phyloP scores from a whole-genome alignment of 306 rosid species.

The Vigna radiata region DNA sequence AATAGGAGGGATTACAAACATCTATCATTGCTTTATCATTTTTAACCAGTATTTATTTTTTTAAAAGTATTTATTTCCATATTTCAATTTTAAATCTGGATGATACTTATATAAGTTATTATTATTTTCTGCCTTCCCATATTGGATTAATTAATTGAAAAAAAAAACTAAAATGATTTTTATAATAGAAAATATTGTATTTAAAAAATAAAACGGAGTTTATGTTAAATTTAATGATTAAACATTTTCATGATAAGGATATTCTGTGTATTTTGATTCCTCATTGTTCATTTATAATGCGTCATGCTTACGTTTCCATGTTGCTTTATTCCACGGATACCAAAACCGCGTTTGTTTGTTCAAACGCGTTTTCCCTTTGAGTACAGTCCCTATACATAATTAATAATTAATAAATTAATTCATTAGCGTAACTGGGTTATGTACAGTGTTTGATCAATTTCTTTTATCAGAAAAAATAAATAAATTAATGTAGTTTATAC shows the following conservation, averaged over 20 bases:
- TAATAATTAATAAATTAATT: not conserved
- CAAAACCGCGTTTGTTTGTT: constrained; percentile 20
- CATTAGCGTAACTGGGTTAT: not conserved
- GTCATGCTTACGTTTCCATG: constrained; percentile 30
- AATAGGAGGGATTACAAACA: too few relatives aligned
- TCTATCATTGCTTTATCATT: too few relatives aligned
- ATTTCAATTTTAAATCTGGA: too few relatives aligned
- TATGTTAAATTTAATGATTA: not conserved
- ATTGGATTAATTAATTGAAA: too few relatives aligned
- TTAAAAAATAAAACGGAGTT: not conserved
- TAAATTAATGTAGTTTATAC: not conserved
- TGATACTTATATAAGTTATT: too few relatives aligned
- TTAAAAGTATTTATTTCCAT: too few relatives aligned
- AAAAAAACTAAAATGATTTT: too few relatives aligned
- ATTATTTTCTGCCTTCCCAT: too few relatives aligned
- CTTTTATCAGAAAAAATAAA: not conserved
- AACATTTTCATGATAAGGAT: not conserved
- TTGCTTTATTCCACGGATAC: constrained; percentile 10
- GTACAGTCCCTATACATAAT: not conserved
- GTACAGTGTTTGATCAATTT: not conserved
- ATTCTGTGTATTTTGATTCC: not conserved
- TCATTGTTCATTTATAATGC: not conserved
- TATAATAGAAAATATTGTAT: not conserved
- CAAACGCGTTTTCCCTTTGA: constrained; percentile 23
- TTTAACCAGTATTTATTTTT: too few relatives aligned